These are phyloP conservation scores for Emmonsia crescens DNA, from an alignment of 2,329 filamentous ascomycete species.

Conservation along the genomic window DNA sequence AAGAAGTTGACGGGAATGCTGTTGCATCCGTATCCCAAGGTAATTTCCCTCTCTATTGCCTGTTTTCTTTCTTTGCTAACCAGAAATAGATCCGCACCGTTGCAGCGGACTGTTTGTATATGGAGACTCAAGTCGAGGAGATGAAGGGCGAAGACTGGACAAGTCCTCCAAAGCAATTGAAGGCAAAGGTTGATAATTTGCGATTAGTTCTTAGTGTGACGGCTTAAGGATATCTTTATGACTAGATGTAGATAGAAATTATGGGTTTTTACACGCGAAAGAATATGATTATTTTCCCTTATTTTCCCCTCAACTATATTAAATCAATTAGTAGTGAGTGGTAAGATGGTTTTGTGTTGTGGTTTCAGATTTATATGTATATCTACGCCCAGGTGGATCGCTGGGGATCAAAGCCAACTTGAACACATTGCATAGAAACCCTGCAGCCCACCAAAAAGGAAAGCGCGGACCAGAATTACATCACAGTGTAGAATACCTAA, in stretches of 20 bases:
- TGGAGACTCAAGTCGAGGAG: constrained; percentile 21
- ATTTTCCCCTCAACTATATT: not conserved
- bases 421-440: no score
- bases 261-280: not conserved
- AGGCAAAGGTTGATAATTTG: constrained; percentile 21
- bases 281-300: not conserved
- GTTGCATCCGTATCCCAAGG: constrained; percentile 69
- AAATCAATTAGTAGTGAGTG: no score
- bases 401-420: no score
- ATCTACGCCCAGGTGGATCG: no score
- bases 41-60: constrained; percentile 31
- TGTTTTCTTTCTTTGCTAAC: constrained; percentile 6
- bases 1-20: constrained; percentile 64
- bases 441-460: no score
- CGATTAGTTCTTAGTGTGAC: not conserved
- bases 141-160: constrained; percentile 29
- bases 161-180: constrained; percentile 24
- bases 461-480: no score
- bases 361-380: no score
- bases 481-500: no score
- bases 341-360: no score
- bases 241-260: not conserved
- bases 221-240: not conserved
- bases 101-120: constrained; percentile 28
- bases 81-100: constrained; percentile 24